Conservation (phyloP, 1,284 basidiomycete genomes). For the Golubevia sp. region DNA sequence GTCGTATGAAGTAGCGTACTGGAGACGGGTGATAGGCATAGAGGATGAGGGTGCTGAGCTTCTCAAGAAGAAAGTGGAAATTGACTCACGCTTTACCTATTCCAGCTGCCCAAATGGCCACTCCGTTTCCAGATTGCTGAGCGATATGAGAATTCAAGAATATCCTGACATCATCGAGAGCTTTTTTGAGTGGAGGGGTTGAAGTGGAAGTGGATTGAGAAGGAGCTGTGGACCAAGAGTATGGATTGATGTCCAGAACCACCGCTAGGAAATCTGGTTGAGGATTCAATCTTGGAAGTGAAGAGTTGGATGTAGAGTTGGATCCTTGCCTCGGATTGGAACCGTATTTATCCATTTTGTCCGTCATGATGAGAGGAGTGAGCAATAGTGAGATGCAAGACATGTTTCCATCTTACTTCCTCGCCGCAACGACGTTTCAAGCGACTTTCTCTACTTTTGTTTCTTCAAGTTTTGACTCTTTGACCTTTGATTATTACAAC, state of each 20-base stretch:
- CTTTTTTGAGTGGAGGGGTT: conserved; percentile 14
- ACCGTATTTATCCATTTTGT: no score
- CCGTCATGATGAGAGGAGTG: no score
- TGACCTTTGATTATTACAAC: no score
- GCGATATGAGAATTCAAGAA: conserved; percentile 57
- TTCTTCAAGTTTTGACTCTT: no score
- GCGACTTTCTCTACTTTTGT: no score
- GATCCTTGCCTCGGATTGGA: no score
- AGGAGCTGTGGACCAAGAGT: no score
- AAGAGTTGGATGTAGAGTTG: no score
- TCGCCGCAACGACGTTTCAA: no score
- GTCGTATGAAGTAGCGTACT: conserved; percentile 32
- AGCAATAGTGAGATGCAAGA: no score
- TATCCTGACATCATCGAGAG: conserved; percentile 35
- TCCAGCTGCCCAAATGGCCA: conserved; percentile 51
- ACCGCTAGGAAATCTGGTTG: neutral
- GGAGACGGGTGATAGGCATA: neutral
- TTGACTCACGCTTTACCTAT: neutral
- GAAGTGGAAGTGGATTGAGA: no score
- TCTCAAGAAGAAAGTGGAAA: neutral
- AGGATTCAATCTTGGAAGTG: neutral
- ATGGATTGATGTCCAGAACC: neutral
- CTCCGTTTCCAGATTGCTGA: conserved; percentile 50
- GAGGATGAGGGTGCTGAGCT: neutral
- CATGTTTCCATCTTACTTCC: no score